Base-by-base conservation (phyloP, 2,329 filamentous ascomycete species). In the Sporothrix variecibatus region DNA sequence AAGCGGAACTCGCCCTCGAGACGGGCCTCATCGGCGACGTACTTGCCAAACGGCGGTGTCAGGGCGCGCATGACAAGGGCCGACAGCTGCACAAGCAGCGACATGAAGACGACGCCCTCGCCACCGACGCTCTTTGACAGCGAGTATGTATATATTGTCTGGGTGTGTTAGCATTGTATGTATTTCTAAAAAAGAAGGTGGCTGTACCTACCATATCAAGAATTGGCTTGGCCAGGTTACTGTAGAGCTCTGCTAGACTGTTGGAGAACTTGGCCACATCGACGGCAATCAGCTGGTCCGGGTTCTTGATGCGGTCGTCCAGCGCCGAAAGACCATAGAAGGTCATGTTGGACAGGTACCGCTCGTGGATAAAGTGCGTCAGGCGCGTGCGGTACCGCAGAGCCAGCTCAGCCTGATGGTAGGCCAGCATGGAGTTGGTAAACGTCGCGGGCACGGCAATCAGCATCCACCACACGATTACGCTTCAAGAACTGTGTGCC, bases 401-500 rank as follows among this genome's bases (percentile, higher is more conserved):
- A 0, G 95, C 94, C 60, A 99, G 89, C 81, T 97, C 94, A 80
- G 95, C 97, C 85, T 99, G 96, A 80, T 99, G 96, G 82, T 97
- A 98, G 34, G 95, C 97, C 60, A 98, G 87, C 96, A 99, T 99
- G 0, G 95, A 98, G 83, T 99, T 99, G 56, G 96, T 99, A 81
- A 98, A 98, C 0, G 96, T 98, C 1, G 96, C 96, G 11, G 96
- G 96, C 20, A 99, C 88, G 34, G 96, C 95, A 77, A 99, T 96
- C 73, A 95, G 82, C 96, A 99, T 99, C 96, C 96, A 99, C 94
- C 95, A 98, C 6, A 97, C 89, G 78, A 99, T 91, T 91, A 0
- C 94, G 91, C 78, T 91, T 91, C 78, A 98, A 81, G 78, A 99
- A 99, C 77, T 97, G 94, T 82, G 90, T 93, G 20, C 95, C 96